Base-by-base conservation (phyloP, 139 green algal genomes). In the Desmodesmus armatus region DNA sequence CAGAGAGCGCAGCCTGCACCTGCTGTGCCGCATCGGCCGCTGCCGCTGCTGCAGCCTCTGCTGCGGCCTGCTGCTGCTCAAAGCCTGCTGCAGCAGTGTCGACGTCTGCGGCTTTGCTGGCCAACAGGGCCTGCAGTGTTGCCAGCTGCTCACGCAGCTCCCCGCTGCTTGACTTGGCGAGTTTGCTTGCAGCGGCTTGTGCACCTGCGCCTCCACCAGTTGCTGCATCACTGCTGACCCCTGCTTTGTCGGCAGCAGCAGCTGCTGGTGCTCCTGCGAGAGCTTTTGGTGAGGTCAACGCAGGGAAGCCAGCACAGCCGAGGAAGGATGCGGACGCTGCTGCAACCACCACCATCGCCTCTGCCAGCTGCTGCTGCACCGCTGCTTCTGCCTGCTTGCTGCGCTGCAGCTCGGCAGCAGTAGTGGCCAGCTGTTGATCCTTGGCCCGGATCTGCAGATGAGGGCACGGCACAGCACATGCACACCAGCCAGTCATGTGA, bases 391-490 rank as follows among this genome's bases (percentile, higher is more conserved):
- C 35, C 75, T 82, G 44, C 53, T 71, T 51, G 53, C 75, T 71
- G 53, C 27, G 53, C 53, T 69, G 53, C 51, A 82, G 75, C 75
- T 82, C 53, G 19, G 6, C 39, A 3, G 60, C 27, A 29, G 39
- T 43, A 9, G 70, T 53, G 39, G 75, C 51, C 5, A 82, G 35
- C 35, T 70, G 75, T 1, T 23, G 35, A 29, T 82, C 75, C 53
- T 82, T 82, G 75, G 53, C 29, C 3, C 75, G 75, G 53, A 82
- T 82, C 75, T 82, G 73, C 41, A 60, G 11, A 55, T 19, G 15
- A 29, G 55, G 5, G 29, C n/a, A 78, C n/a, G 41, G 29, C 3
- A 72, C 0, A 9, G 63, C 60, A 69, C 29, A 43, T 40, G 29
- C 63, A 44, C 5, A 11, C 17, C 11, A n/a, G 63, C n/a, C 5